Evolutionary conservation across 768 basidiomycete genomes (phyloP).

Genomic region (Termitomyces sp.): DNA sequence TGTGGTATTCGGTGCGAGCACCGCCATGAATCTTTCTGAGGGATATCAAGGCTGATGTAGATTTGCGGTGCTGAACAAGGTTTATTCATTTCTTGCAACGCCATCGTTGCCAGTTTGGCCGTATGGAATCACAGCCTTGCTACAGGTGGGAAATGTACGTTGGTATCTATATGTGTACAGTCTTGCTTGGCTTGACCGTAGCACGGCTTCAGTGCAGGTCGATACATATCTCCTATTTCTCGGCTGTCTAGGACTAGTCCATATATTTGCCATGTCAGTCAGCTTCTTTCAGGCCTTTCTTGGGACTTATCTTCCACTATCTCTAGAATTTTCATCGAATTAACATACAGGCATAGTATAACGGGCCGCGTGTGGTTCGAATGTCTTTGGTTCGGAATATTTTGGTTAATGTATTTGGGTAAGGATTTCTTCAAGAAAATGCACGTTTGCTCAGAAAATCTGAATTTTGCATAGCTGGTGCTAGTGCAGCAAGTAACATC

Average conservation of each 20-base stretch:
- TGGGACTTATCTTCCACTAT: slow-evolving; percentile 2
- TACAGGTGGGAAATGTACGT: slow-evolving; percentile 34
- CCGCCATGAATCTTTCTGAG: background rate
- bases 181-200: slow-evolving; percentile 6
- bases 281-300: background rate
- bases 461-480: slow-evolving; percentile 36
- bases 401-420: slow-evolving; percentile 61
- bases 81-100: slow-evolving; percentile 59
- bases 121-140: slow-evolving; percentile 65
- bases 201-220: slow-evolving; percentile 32
- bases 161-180: background rate
- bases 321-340: slow-evolving; percentile 55
- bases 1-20: slow-evolving; percentile 47
- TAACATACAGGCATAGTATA: slow-evolving; percentile 44
- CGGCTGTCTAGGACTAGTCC: slow-evolving; percentile 51
- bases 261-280: slow-evolving; percentile 56
- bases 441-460: background rate
- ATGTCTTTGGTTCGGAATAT: slow-evolving; percentile 52
- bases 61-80: slow-evolving; percentile 28
- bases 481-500: slow-evolving; percentile 41
- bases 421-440: slow-evolving; percentile 14
- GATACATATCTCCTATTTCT: slow-evolving; percentile 59
- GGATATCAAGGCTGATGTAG: background rate
- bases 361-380: slow-evolving; percentile 72
- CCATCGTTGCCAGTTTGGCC: slow-evolving; percentile 57